phyloP scores from a whole-genome alignment of 768 basidiomycete genomes.

The Leccinum barrowsii region DNA sequence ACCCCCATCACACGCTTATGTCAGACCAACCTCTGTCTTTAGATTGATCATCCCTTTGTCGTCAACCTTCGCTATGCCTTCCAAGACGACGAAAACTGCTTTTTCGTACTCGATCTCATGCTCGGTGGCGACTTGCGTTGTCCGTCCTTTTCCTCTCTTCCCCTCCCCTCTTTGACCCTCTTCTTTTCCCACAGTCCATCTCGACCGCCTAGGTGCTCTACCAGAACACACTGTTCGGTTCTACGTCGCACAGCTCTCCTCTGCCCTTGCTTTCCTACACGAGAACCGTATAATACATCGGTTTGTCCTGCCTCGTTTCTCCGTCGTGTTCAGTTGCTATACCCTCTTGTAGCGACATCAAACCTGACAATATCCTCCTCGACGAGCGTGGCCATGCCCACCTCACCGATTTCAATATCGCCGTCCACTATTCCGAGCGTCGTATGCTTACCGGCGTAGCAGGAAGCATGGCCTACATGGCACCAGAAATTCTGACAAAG shows the following conservation, averaged over 20 bases:
- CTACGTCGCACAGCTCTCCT: constrained; percentile 86
- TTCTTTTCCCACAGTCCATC: constrained; percentile 57
- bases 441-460: constrained; percentile 86
- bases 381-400: constrained; percentile 96
- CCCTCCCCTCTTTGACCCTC: not conserved
- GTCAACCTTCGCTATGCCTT: constrained; percentile 96
- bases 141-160: constrained; percentile 36
- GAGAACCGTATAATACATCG: constrained; percentile 95
- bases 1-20: not conserved
- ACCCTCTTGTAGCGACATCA: constrained; percentile 66
- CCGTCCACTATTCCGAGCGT: constrained; percentile 90
- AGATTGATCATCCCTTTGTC: constrained; percentile 95
- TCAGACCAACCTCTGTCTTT: not conserved
- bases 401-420: constrained; percentile 97
- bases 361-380: constrained; percentile 96
- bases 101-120: constrained; percentile 98
- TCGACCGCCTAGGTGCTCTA: constrained; percentile 75
- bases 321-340: not conserved
- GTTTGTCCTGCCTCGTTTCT: constrained; percentile 41
- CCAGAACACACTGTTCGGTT: constrained; percentile 80
- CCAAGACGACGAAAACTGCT: constrained; percentile 98
- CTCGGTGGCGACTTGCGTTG: constrained; percentile 92
- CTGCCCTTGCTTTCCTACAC: constrained; percentile 87
- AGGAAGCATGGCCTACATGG: constrained; percentile 99
- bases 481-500: constrained; percentile 84